Base-by-base conservation (phyloP, 805 yeast species). In the Tetrapisispora iriomotensis region DNA sequence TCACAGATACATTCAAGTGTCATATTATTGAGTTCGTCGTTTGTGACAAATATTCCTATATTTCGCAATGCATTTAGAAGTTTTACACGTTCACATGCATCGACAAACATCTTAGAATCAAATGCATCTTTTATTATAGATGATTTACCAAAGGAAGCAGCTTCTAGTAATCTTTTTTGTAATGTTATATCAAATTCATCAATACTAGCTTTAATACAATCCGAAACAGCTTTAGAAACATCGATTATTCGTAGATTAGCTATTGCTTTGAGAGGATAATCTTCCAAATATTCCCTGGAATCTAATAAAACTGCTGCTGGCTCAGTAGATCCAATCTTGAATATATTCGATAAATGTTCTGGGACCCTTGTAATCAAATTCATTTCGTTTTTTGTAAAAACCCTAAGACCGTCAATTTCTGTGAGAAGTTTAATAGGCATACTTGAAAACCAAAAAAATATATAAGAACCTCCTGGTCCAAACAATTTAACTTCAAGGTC, bases 221-320 rank as follows among this genome's bases (percentile, higher is more conserved):
- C 74, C 25, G 70, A 68, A 1, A 90, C 79, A 1, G 96, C 95
- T 14, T 65, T 62, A 23, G 72, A 70, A 12, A 60, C 29, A 45
- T 74, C 62, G 45, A 79, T 66, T 42, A 74, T 56, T 58, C 72
- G 68, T 25, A 88, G 66, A 44, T 81, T 83, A 42, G 82, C 85
- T 52, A 82, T 84, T 0, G 95, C 90, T 50, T 80, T 79, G 0
- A 95, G 85, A 0, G 92, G 74, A 47, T 80, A 79, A 29, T 64
- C 63, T 12, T 75, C 73, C 8, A 86, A 62, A 42, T 82, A 70
- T 29, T 78, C 80, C 28, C 78, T 70, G 8, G 95, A 82, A 60
- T 88, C 96, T 8, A 85, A 62, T 25, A 92, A 62, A 19, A 90
- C 80, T 2, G 95, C 85, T 24, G 92, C 71, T 1, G 96, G 82